These are phyloP conservation scores for Paramecium sexaurelia DNA, from an alignment of 73 alveolate genomes.

Conservation along the genomic window DNA sequence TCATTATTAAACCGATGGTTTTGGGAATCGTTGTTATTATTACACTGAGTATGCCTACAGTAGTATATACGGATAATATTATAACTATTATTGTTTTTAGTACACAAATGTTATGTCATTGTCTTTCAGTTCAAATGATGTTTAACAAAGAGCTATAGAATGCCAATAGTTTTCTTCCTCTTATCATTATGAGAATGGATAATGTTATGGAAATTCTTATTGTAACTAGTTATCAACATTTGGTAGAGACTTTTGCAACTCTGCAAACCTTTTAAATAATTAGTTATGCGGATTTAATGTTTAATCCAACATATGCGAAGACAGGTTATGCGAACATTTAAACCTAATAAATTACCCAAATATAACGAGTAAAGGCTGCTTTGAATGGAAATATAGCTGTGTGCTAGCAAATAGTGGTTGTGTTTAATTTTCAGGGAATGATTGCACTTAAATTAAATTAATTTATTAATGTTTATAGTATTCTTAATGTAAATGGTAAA, in stretches of 20 bases:
- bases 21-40: too few relatives aligned
- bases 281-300: not conserved
- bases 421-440: not conserved
- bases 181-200: too few relatives aligned
- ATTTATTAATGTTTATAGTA: not conserved
- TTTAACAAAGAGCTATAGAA: too few relatives aligned
- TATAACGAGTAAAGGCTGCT: not conserved
- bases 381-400: not conserved
- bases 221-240: too few relatives aligned
- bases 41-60: too few relatives aligned
- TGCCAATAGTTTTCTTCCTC: too few relatives aligned
- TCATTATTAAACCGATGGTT: too few relatives aligned
- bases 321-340: not conserved
- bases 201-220: too few relatives aligned
- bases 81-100: too few relatives aligned
- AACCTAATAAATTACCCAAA: not conserved
- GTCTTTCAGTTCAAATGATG: too few relatives aligned
- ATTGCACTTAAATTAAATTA: not conserved
- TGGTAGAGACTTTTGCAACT: not conserved
- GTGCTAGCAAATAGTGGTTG: not conserved
- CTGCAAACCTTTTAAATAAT: not conserved
- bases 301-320: not conserved
- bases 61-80: too few relatives aligned
- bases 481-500: not conserved
- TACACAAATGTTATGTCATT: too few relatives aligned